A percentile compares a stretch with the other conserved stretches of the same genome.
These are phyloP conservation scores for Boletus vinaceobasis DNA, from an alignment of 768 basidiomycete species.

Conservation along the genomic window DNA sequence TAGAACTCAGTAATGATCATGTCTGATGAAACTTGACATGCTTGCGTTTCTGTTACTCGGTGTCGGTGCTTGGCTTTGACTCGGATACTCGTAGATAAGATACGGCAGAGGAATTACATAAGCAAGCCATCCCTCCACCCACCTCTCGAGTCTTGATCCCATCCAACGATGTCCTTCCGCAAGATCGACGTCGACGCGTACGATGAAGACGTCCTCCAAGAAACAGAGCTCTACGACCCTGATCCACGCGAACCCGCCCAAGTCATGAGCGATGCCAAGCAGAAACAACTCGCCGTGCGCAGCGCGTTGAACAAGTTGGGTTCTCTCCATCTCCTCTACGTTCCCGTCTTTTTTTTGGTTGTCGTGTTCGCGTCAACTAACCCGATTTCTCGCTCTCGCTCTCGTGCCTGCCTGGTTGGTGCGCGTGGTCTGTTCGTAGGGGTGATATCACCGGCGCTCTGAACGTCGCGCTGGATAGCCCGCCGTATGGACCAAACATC, in stretches of 20 bases:
- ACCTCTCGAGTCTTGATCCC: background rate
- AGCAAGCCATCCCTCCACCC: background rate
- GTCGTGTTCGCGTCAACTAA: background rate
- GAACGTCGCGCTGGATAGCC: slow-evolving; percentile 62
- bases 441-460: slow-evolving; percentile 77
- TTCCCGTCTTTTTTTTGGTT: background rate
- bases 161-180: slow-evolving; percentile 61
- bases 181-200: slow-evolving; percentile 93
- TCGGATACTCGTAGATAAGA: background rate
- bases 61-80: no score
- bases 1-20: background rate
- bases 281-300: slow-evolving; percentile 69
- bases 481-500: slow-evolving; percentile 85
- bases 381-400: background rate
- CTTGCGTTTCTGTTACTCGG: background rate
- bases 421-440: slow-evolving; percentile 37
- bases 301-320: slow-evolving; percentile 69
- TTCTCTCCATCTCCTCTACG: slow-evolving; percentile 15
- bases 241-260: slow-evolving; percentile 78
- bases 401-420: background rate
- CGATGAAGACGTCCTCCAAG: slow-evolving; percentile 87
- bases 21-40: background rate
- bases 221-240: slow-evolving; percentile 81
- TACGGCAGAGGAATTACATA: background rate
- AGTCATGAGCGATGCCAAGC: slow-evolving; percentile 72